phyloP scores from a whole-genome alignment of 768 basidiomycete species.

The Lepiota brunneoincarnata region DNA sequence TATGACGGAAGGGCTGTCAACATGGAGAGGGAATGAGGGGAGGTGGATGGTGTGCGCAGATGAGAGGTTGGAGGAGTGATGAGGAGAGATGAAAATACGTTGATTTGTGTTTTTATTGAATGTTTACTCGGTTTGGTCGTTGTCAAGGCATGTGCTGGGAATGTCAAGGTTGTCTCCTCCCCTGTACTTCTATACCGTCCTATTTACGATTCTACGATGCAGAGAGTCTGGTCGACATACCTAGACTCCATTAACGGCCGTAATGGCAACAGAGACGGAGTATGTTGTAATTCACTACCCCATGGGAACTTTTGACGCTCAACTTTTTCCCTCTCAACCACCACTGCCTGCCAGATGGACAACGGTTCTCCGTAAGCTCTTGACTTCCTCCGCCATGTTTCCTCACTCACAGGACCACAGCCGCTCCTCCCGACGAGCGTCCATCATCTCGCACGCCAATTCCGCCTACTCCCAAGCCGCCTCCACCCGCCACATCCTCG shows the following conservation, averaged over 20 bases:
- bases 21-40: too few relatives aligned
- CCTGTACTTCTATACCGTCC: not conserved
- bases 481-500: constrained; percentile 49
- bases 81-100: too few relatives aligned
- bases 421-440: constrained; percentile 32
- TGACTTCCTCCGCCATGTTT: not conserved
- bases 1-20: too few relatives aligned
- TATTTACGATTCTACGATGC: constrained; percentile 27
- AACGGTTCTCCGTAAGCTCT: constrained; percentile 22
- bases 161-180: not conserved
- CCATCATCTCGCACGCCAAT: constrained; percentile 32
- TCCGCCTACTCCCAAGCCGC: constrained; percentile 44
- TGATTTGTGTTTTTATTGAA: too few relatives aligned
- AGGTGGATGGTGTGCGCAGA: too few relatives aligned
- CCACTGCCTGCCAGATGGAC: constrained; percentile 25
- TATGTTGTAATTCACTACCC: constrained; percentile 12
- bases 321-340: constrained; percentile 18
- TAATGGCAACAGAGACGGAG: constrained; percentile 7
- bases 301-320: constrained; percentile 17
- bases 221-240: constrained; percentile 54
- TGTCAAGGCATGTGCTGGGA: too few relatives aligned
- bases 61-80: too few relatives aligned
- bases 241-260: constrained; percentile 28
- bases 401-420: constrained; percentile 6
- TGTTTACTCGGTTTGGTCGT: too few relatives aligned